Evolutionary conservation across 2,329 filamentous ascomycete genomes (phyloP).

Genomic region (Karstenula rhodostoma): DNA sequence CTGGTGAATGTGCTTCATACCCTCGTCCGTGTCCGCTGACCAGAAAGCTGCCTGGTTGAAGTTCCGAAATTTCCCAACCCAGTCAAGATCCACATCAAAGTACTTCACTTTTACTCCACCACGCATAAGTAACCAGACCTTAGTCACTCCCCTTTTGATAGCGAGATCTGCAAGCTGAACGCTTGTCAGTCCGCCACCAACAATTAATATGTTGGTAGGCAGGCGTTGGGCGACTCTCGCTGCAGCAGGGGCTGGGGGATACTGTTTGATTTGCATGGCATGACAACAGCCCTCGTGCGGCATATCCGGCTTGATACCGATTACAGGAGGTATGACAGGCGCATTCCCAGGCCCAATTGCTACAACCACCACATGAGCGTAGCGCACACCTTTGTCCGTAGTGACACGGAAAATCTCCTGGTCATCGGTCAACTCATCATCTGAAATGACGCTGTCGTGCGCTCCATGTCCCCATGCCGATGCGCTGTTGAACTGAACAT

Average conservation of each 20-base stretch:
- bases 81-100: constrained; percentile 78
- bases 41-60: constrained; percentile 79
- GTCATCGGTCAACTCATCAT: constrained; percentile 36
- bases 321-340: constrained; percentile 55
- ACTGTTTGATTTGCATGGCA: constrained; percentile 68
- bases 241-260: constrained; percentile 63
- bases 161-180: constrained; percentile 76
- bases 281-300: constrained; percentile 65
- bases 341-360: constrained; percentile 74
- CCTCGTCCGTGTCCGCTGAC: constrained; percentile 74
- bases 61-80: constrained; percentile 86
- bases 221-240: constrained; percentile 58
- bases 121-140: constrained; percentile 76
- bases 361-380: constrained; percentile 71
- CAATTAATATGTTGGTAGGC: constrained; percentile 70
- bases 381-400: constrained; percentile 63
- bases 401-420: constrained; percentile 70
- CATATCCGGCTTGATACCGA: constrained; percentile 45
- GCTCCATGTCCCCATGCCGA: constrained; percentile 39
- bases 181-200: constrained; percentile 80
- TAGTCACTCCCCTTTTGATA: constrained; percentile 69
- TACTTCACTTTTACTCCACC: constrained; percentile 70
- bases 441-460: constrained; percentile 28
- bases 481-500: constrained; percentile 67
- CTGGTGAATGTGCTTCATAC: constrained; percentile 31